phyloP scores from a whole-genome alignment of 2,329 filamentous ascomycete species.

The Scedosporium apiospermum region DNA sequence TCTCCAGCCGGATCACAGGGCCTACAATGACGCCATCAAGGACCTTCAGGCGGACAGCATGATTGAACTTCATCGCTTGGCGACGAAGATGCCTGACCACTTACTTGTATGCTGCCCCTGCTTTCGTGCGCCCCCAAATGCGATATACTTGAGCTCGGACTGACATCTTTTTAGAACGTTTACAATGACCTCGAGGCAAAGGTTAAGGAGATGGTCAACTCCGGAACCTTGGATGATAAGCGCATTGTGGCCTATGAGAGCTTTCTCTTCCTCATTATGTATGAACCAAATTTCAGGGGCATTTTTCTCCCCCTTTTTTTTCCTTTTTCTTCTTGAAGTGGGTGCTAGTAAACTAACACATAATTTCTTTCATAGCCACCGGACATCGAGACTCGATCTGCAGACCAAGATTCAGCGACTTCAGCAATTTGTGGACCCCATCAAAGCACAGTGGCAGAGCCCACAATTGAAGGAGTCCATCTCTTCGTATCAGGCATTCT shows the following conservation, averaged over 20 bases:
- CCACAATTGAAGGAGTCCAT: slow-evolving; percentile 58
- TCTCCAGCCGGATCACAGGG: slow-evolving; percentile 57
- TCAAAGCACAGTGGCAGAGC: slow-evolving; percentile 72
- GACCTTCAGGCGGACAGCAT: slow-evolving; percentile 79
- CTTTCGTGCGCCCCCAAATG: background rate
- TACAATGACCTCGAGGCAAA: slow-evolving; percentile 81
- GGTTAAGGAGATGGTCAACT: slow-evolving; percentile 68
- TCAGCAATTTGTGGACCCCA: slow-evolving; percentile 68
- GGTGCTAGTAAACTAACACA: background rate
- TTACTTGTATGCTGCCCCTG: slow-evolving; percentile 49
- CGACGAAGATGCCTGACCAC: slow-evolving; percentile 84
- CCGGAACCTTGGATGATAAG: slow-evolving; percentile 68
- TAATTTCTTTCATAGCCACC: slow-evolving; percentile 47
- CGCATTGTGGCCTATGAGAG: slow-evolving; percentile 78
- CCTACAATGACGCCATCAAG: slow-evolving; percentile 82
- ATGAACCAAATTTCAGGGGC: slow-evolving; percentile 18
- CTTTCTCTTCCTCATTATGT: slow-evolving; percentile 89
- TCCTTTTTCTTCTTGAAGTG: background rate
- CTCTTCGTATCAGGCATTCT: slow-evolving; percentile 71
- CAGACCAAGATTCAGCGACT: slow-evolving; percentile 63
- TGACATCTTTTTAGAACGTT: slow-evolving; percentile 46
- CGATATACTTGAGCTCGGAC: background rate
- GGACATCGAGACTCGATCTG: slow-evolving; percentile 64
- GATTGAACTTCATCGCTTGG: slow-evolving; percentile 79
- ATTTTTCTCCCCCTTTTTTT: background rate